phyloP scores from a whole-genome alignment of 73 alveolate genomes.

The Urostyla sp. region DNA sequence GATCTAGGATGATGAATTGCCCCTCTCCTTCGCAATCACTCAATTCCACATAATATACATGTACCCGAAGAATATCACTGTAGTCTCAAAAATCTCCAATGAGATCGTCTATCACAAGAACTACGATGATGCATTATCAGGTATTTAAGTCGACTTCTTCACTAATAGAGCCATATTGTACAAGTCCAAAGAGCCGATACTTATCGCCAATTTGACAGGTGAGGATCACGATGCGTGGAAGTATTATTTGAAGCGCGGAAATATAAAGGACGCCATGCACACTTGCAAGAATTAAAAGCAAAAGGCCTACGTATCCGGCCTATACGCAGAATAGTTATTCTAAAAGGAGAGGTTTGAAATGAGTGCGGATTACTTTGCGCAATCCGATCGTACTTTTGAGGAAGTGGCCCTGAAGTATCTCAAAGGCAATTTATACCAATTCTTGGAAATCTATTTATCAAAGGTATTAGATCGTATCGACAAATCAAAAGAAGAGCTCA shows the following conservation, averaged over 20 bases:
- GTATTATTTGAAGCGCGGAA: slow-evolving; percentile 80
- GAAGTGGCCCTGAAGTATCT: slow-evolving; percentile 86
- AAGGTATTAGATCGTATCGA: slow-evolving; percentile 59
- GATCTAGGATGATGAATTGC: slow-evolving; percentile 16
- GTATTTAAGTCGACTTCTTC: slow-evolving; percentile 58
- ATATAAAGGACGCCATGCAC: slow-evolving; percentile 76
- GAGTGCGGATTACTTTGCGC: slow-evolving; percentile 86
- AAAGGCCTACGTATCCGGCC: slow-evolving; percentile 76
- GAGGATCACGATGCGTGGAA: slow-evolving; percentile 94
- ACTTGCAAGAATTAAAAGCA: slow-evolving; percentile 69
- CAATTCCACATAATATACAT: slow-evolving; percentile 71
- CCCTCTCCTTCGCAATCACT: slow-evolving; percentile 48
- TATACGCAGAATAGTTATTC: slow-evolving; percentile 85
- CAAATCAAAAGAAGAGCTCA: slow-evolving; percentile 60
- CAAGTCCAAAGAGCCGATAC: slow-evolving; percentile 12
- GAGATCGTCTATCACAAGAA: slow-evolving; percentile 68
- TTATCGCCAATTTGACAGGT: slow-evolving; percentile 43
- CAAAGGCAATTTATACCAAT: slow-evolving; percentile 70
- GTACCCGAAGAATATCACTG: slow-evolving; percentile 72
- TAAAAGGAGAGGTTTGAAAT: slow-evolving; percentile 76
- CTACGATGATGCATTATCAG: slow-evolving; percentile 52
- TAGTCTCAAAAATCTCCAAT: slow-evolving; percentile 68
- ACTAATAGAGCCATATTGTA: slow-evolving; percentile 39
- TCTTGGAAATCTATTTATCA: slow-evolving; percentile 73
- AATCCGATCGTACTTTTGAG: slow-evolving; percentile 87